These are phyloP conservation scores for Glutinoglossum americanum DNA, from an alignment of 495 filamentous ascomycete genomes.

Conservation along the genomic window DNA sequence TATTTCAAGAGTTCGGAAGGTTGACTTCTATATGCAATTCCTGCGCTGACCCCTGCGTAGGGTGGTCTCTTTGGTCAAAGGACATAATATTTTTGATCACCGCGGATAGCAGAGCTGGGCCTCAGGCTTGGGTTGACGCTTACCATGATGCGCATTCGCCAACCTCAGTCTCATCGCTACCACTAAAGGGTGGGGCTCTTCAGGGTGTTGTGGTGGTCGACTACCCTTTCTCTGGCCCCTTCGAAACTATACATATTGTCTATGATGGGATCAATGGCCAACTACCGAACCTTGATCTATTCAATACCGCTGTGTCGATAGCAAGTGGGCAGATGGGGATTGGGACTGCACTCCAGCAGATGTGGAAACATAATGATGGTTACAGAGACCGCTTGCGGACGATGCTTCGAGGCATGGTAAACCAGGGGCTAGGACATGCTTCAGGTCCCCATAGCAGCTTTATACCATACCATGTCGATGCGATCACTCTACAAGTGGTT, in stretches of 20 bases:
- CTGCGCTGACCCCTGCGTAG: conserved; percentile 19
- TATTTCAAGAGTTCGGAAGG: conserved; percentile 64
- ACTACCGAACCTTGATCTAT: conserved; percentile 80
- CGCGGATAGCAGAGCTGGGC: conserved; percentile 69
- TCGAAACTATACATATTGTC: conserved; percentile 68
- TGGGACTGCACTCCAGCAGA: conserved; percentile 56
- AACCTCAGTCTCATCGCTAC: conserved; percentile 45
- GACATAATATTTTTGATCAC: conserved; percentile 89
- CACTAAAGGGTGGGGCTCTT: conserved; percentile 76
- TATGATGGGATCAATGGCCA: conserved; percentile 97
- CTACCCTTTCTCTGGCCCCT: conserved; percentile 64
- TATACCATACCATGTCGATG: conserved; percentile 95
- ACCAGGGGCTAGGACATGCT: conserved; percentile 75
- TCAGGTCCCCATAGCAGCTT: conserved; percentile 84
- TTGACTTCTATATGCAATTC: background rate
- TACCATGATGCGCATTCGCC: conserved; percentile 76
- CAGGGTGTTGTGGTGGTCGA: conserved; percentile 90
- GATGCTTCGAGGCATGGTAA: conserved; percentile 83
- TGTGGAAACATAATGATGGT: conserved; percentile 62
- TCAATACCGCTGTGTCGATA: conserved; percentile 82
- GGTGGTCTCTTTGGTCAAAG: conserved; percentile 97
- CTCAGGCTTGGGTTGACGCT: conserved; percentile 93
- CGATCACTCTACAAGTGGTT: conserved; percentile 74
- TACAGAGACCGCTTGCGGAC: conserved; percentile 71
- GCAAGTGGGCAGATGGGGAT: conserved; percentile 88